Conservation (phyloP, 192 early-diverging fungal genomes). For the Phlyctochytrium arcticum region DNA sequence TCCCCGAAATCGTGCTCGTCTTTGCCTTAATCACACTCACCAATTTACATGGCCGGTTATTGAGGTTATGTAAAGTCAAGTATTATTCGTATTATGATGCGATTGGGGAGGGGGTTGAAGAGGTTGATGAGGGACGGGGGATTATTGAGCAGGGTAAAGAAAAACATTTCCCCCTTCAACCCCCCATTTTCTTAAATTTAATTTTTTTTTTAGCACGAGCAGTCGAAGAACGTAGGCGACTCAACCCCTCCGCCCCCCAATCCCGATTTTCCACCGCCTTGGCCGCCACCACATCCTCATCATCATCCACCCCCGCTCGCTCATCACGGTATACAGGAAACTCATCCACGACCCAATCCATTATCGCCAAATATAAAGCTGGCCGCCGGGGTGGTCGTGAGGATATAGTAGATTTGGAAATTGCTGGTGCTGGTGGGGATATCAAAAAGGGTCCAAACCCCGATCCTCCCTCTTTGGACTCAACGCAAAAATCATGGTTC, state of each 20-base stretch:
- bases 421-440: too few species aligned
- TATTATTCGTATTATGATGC: constrained; percentile 35
- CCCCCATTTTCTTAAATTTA: neutral
- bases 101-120: constrained; percentile 9
- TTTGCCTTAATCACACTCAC: constrained; percentile 70
- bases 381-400: neutral
- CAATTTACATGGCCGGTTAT: constrained; percentile 78
- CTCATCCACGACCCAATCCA: neutral
- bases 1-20: constrained; percentile 82
- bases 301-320: too few species aligned
- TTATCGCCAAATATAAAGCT: neutral
- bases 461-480: too few species aligned
- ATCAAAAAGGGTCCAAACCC: too few species aligned
- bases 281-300: neutral
- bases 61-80: constrained; percentile 56
- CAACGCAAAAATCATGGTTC: too few species aligned
- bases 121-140: constrained; percentile 41
- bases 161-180: neutral
- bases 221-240: constrained; percentile 20
- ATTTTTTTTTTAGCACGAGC: constrained; percentile 6
- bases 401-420: too few species aligned
- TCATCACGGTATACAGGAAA: neutral
- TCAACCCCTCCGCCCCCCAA: neutral
- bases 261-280: neutral
- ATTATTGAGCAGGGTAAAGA: constrained; percentile 47